phyloP scores from a whole-genome alignment of 83 land plant genomes.

The Diphasiastrum complanatum region DNA sequence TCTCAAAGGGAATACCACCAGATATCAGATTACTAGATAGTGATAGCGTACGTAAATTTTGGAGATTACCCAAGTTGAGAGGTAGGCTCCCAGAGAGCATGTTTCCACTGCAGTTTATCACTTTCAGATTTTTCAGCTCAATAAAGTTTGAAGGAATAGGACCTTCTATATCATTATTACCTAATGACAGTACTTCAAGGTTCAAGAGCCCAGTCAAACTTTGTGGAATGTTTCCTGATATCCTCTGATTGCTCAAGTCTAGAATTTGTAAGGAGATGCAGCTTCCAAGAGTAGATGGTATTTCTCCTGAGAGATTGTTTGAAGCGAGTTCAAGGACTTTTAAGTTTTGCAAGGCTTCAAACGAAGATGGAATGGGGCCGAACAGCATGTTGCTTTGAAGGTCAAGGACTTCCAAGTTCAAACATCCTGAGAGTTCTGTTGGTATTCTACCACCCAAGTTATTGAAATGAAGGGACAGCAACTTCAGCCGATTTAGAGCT shows the following conservation, averaged over 20 bases:
- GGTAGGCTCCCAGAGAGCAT: conserved; percentile 44
- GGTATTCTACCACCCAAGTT: too few relatives aligned
- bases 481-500: neutral
- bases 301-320: conserved; percentile 45
- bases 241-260: conserved; percentile 54
- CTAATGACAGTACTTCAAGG: conserved; percentile 44
- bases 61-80: too few relatives aligned
- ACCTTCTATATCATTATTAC: conserved; percentile 50
- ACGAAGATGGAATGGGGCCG: conserved; percentile 35
- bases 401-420: conserved; percentile 34
- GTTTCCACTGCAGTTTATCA: conserved; percentile 47
- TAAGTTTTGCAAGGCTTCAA: conserved; percentile 44
- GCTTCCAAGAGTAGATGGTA: conserved; percentile 55
- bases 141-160: conserved; percentile 48
- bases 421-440: conserved; percentile 7
- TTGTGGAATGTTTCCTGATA: conserved; percentile 56
- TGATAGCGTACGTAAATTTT: too few relatives aligned
- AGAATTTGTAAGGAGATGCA: conserved; percentile 42
- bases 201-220: conserved; percentile 52
- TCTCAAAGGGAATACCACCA: too few relatives aligned
- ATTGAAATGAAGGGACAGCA: neutral
- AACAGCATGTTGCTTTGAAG: conserved; percentile 45
- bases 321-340: conserved; percentile 50
- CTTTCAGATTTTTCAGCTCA: conserved; percentile 47
- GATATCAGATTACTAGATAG: too few relatives aligned